Evolutionary conservation across 2,329 filamentous ascomycete species (phyloP).

Genomic region (Tympanopsis confertula): DNA sequence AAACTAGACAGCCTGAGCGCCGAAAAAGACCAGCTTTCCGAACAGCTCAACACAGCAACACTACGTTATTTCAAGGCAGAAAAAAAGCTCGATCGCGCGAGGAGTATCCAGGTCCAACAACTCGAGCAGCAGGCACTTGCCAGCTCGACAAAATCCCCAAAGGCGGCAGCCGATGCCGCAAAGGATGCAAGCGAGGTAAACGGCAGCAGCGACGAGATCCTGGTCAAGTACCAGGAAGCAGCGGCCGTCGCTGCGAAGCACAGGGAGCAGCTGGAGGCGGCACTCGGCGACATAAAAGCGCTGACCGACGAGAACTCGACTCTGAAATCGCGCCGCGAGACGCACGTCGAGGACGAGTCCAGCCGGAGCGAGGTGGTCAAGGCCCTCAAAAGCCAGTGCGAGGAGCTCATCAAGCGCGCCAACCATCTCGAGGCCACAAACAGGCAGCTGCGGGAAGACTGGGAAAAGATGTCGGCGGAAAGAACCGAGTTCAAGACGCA

Average conservation of each 20-base stretch:
- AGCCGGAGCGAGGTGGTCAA: constrained; percentile 89
- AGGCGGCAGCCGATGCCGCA: constrained; percentile 32
- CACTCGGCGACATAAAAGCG: constrained; percentile 65
- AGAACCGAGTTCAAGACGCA: constrained; percentile 70
- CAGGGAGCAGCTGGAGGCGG: constrained; percentile 74
- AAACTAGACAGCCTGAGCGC: constrained; percentile 64
- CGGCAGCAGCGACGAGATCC: constrained; percentile 51
- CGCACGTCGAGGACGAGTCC: constrained; percentile 83
- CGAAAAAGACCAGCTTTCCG: constrained; percentile 76
- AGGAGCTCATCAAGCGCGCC: constrained; percentile 82
- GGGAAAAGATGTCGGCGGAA: constrained; percentile 75
- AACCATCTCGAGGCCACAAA: constrained; percentile 88
- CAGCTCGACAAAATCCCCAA: constrained; percentile 40
- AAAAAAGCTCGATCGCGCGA: constrained; percentile 81
- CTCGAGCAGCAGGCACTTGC: constrained; percentile 79
- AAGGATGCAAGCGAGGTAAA: constrained; percentile 41
- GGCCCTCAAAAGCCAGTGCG: constrained; percentile 75
- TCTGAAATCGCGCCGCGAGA: constrained; percentile 55
- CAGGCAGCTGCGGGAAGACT: constrained; percentile 71
- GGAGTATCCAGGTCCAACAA: constrained; percentile 81
- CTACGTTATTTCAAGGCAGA: constrained; percentile 90
- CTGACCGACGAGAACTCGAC: constrained; percentile 70
- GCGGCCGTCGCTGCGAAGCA: constrained; percentile 67
- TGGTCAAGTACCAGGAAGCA: constrained; percentile 68
- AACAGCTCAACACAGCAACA: constrained; percentile 78